Conservation (phyloP, 2,329 filamentous ascomycete genomes). For the Neonectria ditissima region DNA sequence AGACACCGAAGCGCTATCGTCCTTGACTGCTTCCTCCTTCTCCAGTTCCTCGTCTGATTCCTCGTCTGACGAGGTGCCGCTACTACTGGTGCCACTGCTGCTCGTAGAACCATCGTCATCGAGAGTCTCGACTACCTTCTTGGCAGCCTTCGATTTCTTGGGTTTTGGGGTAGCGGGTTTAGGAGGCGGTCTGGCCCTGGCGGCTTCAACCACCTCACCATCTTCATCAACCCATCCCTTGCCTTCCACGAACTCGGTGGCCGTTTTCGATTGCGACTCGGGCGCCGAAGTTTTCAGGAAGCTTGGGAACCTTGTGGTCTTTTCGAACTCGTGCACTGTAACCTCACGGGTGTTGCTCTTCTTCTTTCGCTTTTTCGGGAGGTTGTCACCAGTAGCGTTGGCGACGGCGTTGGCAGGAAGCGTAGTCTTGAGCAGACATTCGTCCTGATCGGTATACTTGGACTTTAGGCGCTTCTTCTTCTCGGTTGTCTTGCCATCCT, state of each 20-base stretch:
- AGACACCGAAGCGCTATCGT: slow-evolving; percentile 31
- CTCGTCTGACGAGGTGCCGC: slow-evolving; percentile 52
- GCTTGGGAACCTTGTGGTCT: slow-evolving; percentile 82
- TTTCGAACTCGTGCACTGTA: slow-evolving; percentile 89
- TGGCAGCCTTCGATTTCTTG: slow-evolving; percentile 34
- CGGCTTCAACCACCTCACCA: slow-evolving; percentile 78
- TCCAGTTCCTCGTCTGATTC: slow-evolving; percentile 46
- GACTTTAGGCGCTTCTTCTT: slow-evolving; percentile 73
- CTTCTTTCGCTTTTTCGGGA: slow-evolving; percentile 70
- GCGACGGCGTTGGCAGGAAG: slow-evolving; percentile 65
- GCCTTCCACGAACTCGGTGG: slow-evolving; percentile 79
- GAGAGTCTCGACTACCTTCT: slow-evolving; percentile 38
- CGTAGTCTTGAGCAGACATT: slow-evolving; percentile 87
- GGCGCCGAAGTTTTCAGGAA: slow-evolving; percentile 73
- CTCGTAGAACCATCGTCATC: slow-evolving; percentile 47
- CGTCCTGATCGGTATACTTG: slow-evolving; percentile 83
- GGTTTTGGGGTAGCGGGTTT: slow-evolving; percentile 40
- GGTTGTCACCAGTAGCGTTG: slow-evolving; percentile 56
- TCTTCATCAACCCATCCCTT: slow-evolving; percentile 88
- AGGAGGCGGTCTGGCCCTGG: slow-evolving; percentile 51
- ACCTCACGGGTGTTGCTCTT: slow-evolving; percentile 64
- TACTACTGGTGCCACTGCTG: slow-evolving; percentile 49
- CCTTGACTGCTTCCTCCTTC: slow-evolving; percentile 30
- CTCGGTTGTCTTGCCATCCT: slow-evolving; percentile 65
- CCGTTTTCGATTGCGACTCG: slow-evolving; percentile 51